Conservation (phyloP, 1,284 basidiomycete species). For the Psilocybe mexicana region DNA sequence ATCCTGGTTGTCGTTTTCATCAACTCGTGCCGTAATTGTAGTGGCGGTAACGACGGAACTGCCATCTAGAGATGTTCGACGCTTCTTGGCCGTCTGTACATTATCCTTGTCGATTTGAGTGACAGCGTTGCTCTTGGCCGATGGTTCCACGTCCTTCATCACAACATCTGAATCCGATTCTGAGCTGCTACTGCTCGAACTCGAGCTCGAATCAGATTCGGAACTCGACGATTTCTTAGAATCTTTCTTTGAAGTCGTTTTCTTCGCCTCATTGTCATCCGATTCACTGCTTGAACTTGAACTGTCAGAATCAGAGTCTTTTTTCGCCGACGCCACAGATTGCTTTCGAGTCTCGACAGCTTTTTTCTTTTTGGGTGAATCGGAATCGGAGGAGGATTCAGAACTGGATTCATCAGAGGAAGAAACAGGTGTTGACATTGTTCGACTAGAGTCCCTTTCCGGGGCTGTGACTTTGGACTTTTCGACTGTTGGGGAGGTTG, state of each 20-base stretch:
- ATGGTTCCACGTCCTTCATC: constrained; percentile 14
- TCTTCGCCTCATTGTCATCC: background rate
- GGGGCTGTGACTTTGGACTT: constrained; percentile 1
- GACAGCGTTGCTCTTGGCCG: constrained; percentile 2
- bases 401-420: constrained; percentile 18
- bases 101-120: constrained; percentile 7
- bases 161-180: constrained; percentile 30
- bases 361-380: constrained; percentile 5
- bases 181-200: constrained; percentile 16
- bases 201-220: constrained; percentile 12
- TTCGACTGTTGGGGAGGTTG: background rate
- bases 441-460: constrained; percentile 27
- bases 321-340: background rate
- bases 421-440: constrained; percentile 20
- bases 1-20: constrained; percentile 14
- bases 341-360: constrained; percentile 6
- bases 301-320: constrained; percentile 9
- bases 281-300: constrained; percentile 13
- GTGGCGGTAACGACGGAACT: constrained; percentile 49
- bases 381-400: constrained; percentile 16
- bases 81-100: constrained; percentile 54
- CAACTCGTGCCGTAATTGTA: constrained; percentile 19
- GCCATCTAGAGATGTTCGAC: constrained; percentile 51
- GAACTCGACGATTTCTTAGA: constrained; percentile 5
- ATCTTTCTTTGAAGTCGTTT: background rate